These are phyloP conservation scores for Casuarina cunninghamiana DNA, from an alignment of 306 rosid genomes.

Conservation along the genomic window DNA sequence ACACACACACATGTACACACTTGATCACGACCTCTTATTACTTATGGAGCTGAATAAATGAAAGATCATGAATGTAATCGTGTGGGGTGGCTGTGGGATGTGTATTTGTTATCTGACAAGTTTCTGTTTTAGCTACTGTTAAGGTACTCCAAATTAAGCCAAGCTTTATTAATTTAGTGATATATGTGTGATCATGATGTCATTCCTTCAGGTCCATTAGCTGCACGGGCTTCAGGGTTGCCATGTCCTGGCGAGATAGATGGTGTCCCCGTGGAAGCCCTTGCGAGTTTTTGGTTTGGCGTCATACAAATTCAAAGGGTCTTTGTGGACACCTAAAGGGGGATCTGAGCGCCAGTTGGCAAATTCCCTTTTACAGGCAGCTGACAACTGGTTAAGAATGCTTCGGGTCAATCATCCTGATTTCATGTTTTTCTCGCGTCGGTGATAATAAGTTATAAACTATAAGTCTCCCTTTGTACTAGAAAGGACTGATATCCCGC, in stretches of 20 bases:
- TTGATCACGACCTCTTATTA: background rate
- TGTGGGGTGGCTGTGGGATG: background rate
- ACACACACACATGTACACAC: background rate
- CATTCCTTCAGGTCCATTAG: constrained; percentile 50
- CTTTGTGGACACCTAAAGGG: constrained; percentile 81
- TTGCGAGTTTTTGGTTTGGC: constrained; percentile 87
- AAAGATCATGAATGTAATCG: background rate
- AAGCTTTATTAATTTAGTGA: background rate
- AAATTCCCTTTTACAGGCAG: constrained; percentile 52
- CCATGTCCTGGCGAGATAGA: constrained; percentile 41
- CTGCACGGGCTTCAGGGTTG: constrained; percentile 38
- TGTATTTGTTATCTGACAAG: background rate
- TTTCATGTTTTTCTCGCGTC: constrained; percentile 75
- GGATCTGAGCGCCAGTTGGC: constrained; percentile 61
- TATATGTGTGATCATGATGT: constrained; percentile 6
- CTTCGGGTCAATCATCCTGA: constrained; percentile 83
- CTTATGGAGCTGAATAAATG: background rate
- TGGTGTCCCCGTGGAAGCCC: constrained; percentile 46
- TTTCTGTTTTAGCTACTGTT: background rate
- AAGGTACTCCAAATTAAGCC: background rate
- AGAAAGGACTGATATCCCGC: constrained; percentile 28
- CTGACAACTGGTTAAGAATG: constrained; percentile 60
- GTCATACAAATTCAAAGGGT: constrained; percentile 83
- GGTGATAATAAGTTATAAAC: constrained; percentile 32
- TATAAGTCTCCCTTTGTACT: constrained; percentile 27